phyloP scores from a whole-genome alignment of 1,284 basidiomycete genomes.

The Rhodofomes roseus region DNA sequence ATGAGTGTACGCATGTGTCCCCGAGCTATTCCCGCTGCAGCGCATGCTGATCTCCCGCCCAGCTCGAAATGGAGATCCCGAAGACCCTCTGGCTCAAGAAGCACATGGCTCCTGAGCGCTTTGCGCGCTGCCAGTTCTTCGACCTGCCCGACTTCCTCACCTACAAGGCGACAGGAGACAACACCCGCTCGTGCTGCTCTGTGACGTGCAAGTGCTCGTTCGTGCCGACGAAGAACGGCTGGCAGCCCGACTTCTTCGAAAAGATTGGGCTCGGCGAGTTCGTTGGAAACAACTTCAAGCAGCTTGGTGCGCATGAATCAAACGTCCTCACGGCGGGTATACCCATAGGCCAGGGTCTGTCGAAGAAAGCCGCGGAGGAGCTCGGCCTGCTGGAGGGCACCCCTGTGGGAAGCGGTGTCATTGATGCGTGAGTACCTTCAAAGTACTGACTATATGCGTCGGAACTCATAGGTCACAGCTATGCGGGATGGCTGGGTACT shows the following conservation, averaged over 20 bases:
- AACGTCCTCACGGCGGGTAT: constrained; percentile 87
- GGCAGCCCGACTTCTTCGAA: constrained; percentile 86
- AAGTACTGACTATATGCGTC: background rate
- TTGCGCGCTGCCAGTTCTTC: constrained; percentile 88
- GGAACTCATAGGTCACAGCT: constrained; percentile 45
- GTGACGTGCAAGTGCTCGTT: constrained; percentile 97
- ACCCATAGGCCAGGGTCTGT: constrained; percentile 86
- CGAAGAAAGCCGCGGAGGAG: constrained; percentile 76
- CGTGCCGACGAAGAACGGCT: constrained; percentile 79
- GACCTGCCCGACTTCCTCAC: constrained; percentile 97
- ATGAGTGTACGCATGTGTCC: constrained; percentile 57
- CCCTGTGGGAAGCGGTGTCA: constrained; percentile 90
- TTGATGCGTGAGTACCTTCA: constrained; percentile 74
- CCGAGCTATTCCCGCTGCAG: background rate
- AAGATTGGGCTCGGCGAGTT: constrained; percentile 78
- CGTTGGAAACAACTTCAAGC: constrained; percentile 64
- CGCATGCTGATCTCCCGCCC: background rate
- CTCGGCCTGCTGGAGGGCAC: constrained; percentile 88
- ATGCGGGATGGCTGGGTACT: constrained; percentile 98
- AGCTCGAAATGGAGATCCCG: constrained; percentile 97
- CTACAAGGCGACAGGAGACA: constrained; percentile 81
- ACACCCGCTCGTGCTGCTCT: constrained; percentile 87
- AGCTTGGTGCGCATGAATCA: constrained; percentile 69
- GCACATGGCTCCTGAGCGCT: constrained; percentile 75
- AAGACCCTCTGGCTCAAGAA: constrained; percentile 97